Conservation (phyloP, 2,329 filamentous ascomycete genomes). For the Penicillium sp. region DNA sequence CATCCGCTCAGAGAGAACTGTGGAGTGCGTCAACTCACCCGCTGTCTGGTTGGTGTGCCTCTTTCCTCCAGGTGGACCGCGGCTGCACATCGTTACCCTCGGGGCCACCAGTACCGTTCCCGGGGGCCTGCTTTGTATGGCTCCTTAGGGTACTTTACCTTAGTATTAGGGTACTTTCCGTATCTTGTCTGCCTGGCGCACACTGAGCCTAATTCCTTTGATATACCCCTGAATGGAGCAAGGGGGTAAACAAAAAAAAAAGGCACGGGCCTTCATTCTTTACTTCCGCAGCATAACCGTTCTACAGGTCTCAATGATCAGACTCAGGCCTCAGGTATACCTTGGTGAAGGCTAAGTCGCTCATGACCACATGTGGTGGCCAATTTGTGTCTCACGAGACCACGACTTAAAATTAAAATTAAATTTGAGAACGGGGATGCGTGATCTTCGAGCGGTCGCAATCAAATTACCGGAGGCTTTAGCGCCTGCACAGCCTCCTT, state of each 20-base stretch:
- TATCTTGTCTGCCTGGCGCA: conserved; percentile 8
- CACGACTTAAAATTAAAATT: not conserved
- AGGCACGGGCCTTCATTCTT: not conserved
- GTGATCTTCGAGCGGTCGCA: conserved; percentile 8
- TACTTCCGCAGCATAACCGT: not conserved
- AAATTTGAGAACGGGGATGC: not conserved
- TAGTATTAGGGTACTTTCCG: not conserved
- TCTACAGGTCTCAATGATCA: not conserved
- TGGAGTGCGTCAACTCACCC: conserved; percentile 7
- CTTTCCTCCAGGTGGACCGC: not conserved
- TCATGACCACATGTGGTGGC: not conserved
- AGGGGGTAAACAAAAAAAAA: not conserved
- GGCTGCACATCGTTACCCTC: conserved; percentile 5
- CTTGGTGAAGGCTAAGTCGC: not conserved
- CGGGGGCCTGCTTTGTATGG: not conserved
- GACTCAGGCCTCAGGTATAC: not conserved
- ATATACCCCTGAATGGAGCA: conserved; percentile 4
- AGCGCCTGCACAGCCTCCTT: conserved; percentile 17
- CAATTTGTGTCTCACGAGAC: not conserved
- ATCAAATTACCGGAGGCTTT: conserved; percentile 8
- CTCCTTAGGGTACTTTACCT: not conserved
- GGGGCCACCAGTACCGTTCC: not conserved
- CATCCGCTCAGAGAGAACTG: conserved; percentile 13
- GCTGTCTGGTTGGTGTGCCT: not conserved
- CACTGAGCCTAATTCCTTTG: not conserved